phyloP scores from a whole-genome alignment of 768 basidiomycete species.

The Lentinula sp. region DNA sequence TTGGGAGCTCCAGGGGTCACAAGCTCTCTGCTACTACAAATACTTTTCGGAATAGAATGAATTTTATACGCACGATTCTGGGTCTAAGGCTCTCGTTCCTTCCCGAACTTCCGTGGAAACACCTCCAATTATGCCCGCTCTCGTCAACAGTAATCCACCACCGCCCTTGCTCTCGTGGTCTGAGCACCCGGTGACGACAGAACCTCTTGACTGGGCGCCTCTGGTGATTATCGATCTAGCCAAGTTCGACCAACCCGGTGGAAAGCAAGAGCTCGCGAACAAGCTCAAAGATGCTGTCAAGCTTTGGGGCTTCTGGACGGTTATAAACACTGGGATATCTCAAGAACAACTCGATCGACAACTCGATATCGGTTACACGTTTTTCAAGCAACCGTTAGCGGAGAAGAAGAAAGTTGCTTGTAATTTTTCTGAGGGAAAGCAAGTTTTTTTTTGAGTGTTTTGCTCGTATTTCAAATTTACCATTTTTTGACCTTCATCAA shows the following conservation, averaged over 20 bases:
- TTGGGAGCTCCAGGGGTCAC: neutral
- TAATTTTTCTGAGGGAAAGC: slow-evolving; percentile 27
- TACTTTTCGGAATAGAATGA: neutral
- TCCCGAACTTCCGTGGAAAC: neutral
- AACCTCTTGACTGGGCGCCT: slow-evolving; percentile 25
- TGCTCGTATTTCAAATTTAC: neutral
- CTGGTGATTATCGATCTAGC: slow-evolving; percentile 33
- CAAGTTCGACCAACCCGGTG: slow-evolving; percentile 23
- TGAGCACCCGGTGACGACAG: slow-evolving; percentile 16
- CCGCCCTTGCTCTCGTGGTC: slow-evolving; percentile 7
- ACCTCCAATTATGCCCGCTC: neutral
- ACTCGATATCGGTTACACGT: slow-evolving; percentile 28
- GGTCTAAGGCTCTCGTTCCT: neutral
- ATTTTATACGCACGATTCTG: neutral
- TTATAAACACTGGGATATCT: slow-evolving; percentile 30
- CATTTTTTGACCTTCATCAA: neutral
- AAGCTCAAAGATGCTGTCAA: slow-evolving; percentile 32
- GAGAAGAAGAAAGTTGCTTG: slow-evolving; percentile 25
- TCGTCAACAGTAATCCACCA: neutral
- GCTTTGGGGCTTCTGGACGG: slow-evolving; percentile 35
- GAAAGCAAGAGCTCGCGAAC: slow-evolving; percentile 21
- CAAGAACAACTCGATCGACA: slow-evolving; percentile 30
- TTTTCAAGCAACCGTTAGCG: slow-evolving; percentile 27
- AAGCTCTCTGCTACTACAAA: neutral
- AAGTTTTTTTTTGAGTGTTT: neutral